Evolutionary conservation across 208 protist species (phyloP), one percentile per base, ranked within the genome.

Genomic region (Novymonas esmeraldas): DNA sequence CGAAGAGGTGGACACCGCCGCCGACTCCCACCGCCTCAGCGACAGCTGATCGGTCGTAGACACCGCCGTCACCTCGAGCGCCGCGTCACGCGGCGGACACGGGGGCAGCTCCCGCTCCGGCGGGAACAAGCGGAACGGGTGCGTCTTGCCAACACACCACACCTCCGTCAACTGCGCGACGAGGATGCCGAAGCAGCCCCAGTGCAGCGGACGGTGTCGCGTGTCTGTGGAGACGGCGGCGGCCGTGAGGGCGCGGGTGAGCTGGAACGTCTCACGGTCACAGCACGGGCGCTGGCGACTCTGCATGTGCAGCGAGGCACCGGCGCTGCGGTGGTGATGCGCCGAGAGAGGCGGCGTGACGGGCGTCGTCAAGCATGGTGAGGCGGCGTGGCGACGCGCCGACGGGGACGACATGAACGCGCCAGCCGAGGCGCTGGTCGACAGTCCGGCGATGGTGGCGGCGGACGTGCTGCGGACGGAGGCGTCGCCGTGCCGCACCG

Each of bases 181-280:
- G 16, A 75, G 33, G 18, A 75, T 50, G 16, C 70, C 70, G n/a
- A 75, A 75, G 39, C 61, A 63, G 26, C 70, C 70, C 70, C 70
- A 75, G 14, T 31, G 59, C 2, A 75, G 44, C 6, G 70, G 60
- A 28, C 46, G 60, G 46, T 59, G 61, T 22, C 64, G 61, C 34
- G 0, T 20, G 24, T 64, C 36, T 7, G 61, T 69, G 2, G 70
- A 75, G 24, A 64, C 64, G 6, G 46, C 51, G n/a, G 45, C 61
- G 6, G 70, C 70, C 7, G 70, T 69, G 28, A 75, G 44, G 26
- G 70, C 70, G 5, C 70, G 70, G 50, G 48, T 26, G 29, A 75
- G 69, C 31, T 64, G 60, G 13, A 75, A 75, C 16, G 61, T 33
- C 38, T 69, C 42, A 18, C 70, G 70, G 31, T 4, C 49, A 44